phyloP scores from a whole-genome alignment of 2,329 filamentous ascomycete genomes.

The Magnaporthales sp. region DNA sequence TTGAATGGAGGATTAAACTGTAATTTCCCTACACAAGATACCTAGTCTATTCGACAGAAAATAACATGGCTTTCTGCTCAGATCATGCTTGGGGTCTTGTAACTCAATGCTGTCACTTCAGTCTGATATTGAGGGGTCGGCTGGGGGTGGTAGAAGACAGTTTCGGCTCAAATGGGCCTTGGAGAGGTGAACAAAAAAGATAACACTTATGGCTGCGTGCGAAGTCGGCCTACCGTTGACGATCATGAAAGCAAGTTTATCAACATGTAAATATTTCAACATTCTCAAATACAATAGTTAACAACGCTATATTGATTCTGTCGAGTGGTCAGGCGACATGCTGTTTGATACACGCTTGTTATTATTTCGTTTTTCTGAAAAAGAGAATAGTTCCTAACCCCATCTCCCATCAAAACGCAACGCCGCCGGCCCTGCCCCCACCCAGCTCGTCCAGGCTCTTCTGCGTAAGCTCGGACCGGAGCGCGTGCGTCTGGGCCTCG shows the following conservation, averaged over 20 bases:
- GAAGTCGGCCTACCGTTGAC: too few species aligned
- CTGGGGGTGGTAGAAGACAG: too few species aligned
- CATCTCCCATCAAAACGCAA: constrained; percentile 34
- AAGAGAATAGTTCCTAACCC: background rate
- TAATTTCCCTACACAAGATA: background rate
- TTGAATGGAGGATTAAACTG: background rate
- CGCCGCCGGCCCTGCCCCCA: constrained; percentile 45
- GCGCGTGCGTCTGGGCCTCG: constrained; percentile 43
- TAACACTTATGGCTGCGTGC: too few species aligned
- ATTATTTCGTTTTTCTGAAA: background rate
- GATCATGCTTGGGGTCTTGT: too few species aligned
- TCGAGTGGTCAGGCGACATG: background rate
- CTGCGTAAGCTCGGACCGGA: constrained; percentile 48
- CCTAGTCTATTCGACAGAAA: background rate
- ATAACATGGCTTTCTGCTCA: background rate
- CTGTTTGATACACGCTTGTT: background rate
- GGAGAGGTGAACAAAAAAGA: too few species aligned
- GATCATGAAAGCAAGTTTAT: too few species aligned
- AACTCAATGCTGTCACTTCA: background rate
- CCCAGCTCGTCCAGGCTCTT: constrained; percentile 47
- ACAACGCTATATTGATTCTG: background rate
- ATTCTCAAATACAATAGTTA: background rate
- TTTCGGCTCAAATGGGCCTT: too few species aligned
- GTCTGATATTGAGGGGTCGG: background rate
- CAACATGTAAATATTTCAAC: too few species aligned